A percentile compares a stretch with the other conserved stretches of the same genome.
Conservation (phyloP, 139 green algal genomes). For the Marvania coccoides region DNA sequence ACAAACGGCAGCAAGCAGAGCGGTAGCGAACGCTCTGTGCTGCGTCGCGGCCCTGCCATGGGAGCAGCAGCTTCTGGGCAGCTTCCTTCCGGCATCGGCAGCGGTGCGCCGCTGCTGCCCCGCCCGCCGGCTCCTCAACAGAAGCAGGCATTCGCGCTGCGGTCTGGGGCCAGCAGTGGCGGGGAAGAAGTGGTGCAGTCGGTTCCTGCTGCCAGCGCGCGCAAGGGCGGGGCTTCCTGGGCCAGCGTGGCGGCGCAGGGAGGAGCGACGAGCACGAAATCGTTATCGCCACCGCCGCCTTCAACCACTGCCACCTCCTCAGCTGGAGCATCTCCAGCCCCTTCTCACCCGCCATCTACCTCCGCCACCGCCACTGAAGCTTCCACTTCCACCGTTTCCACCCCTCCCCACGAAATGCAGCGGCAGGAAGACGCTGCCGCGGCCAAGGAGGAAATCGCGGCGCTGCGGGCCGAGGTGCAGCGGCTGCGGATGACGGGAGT, state of each 20-base stretch:
- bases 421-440: not conserved
- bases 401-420: not conserved
- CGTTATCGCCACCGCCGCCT: too few species aligned
- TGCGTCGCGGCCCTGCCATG: not conserved
- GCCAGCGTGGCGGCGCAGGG: not conserved
- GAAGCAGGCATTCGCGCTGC: not conserved
- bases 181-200: not conserved
- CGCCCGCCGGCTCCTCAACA: not conserved
- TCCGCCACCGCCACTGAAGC: not conserved
- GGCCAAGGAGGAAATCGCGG: constrained; percentile 11
- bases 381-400: not conserved
- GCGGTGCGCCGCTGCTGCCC: not conserved
- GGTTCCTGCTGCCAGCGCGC: not conserved
- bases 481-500: not conserved
- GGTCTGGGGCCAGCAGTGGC: not conserved
- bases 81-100: not conserved
- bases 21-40: constrained; percentile 20
- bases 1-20: constrained; percentile 9
- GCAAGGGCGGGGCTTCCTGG: not conserved
- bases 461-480: constrained; percentile 17
- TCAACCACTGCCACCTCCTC: not conserved
- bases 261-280: not conserved
- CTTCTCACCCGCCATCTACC: not conserved
- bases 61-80: not conserved
- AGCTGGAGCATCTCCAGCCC: not conserved